Base-by-base conservation (phyloP, 352 stramenopile genomes). In the Phytophthora litchii region DNA sequence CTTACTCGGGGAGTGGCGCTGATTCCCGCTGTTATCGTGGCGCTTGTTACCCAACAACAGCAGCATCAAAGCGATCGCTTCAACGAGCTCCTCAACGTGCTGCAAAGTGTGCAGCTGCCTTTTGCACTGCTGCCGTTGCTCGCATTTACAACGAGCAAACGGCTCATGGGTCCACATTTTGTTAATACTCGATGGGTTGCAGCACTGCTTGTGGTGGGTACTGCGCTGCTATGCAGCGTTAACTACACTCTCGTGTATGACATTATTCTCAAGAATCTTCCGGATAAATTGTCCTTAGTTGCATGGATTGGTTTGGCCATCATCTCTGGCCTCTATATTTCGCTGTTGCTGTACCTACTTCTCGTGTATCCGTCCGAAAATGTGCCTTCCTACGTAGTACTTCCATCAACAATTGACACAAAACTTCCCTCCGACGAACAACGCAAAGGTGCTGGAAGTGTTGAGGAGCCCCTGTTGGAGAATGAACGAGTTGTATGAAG, bases 1-100 rank as follows among this genome's bases (percentile, higher is more conserved):
- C 54, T 98, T 3, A 98, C 92, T 0, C 80, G 94, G 13, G 60
- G 86, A 11, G 75, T 98, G 8, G 92, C 93, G 0, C 78, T 98
- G 10, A 52, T 88, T 10, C 89, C 88, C 0, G 87, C 85, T 3
- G 64, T 96, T 3, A 53, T 86, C 1, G 84, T 97, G 12, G 89
- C 86, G 0, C 62, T 95, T 7, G 60, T 54, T 7, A 89, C 79
- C 17, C 52, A 89, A 23, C 63, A 80, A 21, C 63, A 70, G 12
- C 57, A 78, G 21, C 80, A 78, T 23, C 27, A 80, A 31, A 86
- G 68, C 32, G 87, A 94, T 49, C 67, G 62, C n/a, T 83, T 95
- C 35, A 86, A 91, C 54, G 78, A 94, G 47, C 73, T 86, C 25
- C 70, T 97, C 14, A 96, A 97, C 43, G 84, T 96, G 3, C 55